phyloP scores from a whole-genome alignment of 805 yeast species.

The Teunomyces pallodes region DNA sequence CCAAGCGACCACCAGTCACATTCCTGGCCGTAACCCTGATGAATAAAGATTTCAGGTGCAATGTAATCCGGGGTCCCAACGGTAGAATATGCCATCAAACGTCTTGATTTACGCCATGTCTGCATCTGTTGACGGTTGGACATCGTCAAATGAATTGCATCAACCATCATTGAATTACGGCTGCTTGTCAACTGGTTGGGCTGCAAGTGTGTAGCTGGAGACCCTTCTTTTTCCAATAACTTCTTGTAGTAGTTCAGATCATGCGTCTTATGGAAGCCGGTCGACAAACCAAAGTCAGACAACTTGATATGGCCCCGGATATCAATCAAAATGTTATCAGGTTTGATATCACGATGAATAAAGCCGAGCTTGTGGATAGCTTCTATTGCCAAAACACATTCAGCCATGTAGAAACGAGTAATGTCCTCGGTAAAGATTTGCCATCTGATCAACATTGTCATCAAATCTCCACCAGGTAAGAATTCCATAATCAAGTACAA shows the following conservation, averaged over 20 bases:
- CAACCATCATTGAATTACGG: conserved; percentile 83
- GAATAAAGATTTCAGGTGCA: conserved; percentile 90
- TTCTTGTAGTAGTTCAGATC: conserved; percentile 85
- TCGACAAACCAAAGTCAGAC: conserved; percentile 75
- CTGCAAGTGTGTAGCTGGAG: conserved; percentile 14
- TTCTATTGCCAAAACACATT: conserved; percentile 91
- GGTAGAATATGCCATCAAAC: conserved; percentile 93
- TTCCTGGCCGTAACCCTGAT: conserved; percentile 94
- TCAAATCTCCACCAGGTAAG: conserved; percentile 79
- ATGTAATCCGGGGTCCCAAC: conserved; percentile 96
- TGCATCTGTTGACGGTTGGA: conserved; percentile 93
- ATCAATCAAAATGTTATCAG: conserved; percentile 90
- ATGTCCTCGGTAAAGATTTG: conserved; percentile 92
- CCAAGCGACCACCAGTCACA: conserved; percentile 99
- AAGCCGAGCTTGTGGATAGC: conserved; percentile 91
- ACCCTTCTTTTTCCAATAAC: conserved; percentile 64
- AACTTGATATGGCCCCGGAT: conserved; percentile 68
- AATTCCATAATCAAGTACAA: conserved; percentile 37
- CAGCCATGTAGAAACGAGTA: conserved; percentile 91
- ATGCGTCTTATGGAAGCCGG: conserved; percentile 93
- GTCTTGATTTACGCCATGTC: conserved; percentile 90
- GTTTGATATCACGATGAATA: conserved; percentile 96
- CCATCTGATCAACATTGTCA: conserved; percentile 96
- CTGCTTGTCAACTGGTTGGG: conserved; percentile 29
- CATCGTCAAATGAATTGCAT: conserved; percentile 93